Conservation (phyloP, 331 rosid genomes). For the Prunus yedoensis region DNA sequence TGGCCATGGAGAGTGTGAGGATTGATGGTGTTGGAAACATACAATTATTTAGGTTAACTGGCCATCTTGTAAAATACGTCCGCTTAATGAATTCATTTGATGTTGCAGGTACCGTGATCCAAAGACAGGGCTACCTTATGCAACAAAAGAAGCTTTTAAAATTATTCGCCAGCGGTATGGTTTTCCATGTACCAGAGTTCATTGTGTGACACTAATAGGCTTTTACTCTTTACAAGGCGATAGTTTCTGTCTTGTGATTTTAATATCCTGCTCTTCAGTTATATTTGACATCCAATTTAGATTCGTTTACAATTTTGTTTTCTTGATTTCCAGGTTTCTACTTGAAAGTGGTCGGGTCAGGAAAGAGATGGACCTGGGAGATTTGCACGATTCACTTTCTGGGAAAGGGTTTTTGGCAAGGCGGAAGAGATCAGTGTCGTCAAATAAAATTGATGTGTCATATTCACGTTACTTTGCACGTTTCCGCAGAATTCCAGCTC, state of each 20-base stretch:
- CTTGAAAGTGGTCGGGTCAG: constrained; percentile 47
- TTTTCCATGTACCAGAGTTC: constrained; percentile 28
- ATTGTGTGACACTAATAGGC: neutral
- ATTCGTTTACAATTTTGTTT: constrained; percentile 2
- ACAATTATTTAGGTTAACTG: constrained; percentile 1
- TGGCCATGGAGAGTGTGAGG: neutral
- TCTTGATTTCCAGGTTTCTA: constrained; percentile 48
- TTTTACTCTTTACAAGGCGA: neutral
- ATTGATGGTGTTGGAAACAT: neutral
- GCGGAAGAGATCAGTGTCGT: constrained; percentile 55
- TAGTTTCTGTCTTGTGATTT: neutral
- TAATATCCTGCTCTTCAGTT: neutral
- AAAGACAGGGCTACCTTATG: constrained; percentile 81
- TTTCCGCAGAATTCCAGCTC: constrained; percentile 62
- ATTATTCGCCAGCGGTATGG: constrained; percentile 71
- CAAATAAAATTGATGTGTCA: constrained; percentile 41
- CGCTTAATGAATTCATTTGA: constrained; percentile 18
- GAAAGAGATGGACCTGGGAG: constrained; percentile 71
- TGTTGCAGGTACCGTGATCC: constrained; percentile 87
- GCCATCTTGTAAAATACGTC: neutral
- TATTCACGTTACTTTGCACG: constrained; percentile 55
- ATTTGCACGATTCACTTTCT: constrained; percentile 64
- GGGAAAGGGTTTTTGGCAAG: constrained; percentile 60
- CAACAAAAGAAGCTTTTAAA: constrained; percentile 89
- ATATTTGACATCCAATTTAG: neutral